Evolutionary conservation across 805 yeast species (phyloP).

Genomic region (Saccharomycopsis fermentans): DNA sequence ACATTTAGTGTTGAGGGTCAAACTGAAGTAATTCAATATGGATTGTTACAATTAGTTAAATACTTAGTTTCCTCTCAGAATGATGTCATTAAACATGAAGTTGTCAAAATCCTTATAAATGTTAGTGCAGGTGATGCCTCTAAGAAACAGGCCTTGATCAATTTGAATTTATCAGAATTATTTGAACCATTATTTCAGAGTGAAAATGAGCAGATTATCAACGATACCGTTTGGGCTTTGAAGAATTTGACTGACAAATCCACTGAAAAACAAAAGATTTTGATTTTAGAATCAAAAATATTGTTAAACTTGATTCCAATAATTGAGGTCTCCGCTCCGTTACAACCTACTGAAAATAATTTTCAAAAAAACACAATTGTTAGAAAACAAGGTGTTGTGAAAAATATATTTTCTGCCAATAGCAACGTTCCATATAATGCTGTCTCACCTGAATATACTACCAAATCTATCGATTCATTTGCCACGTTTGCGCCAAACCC

Average conservation of each 20-base stretch:
- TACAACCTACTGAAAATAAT: background rate
- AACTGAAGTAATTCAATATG: conserved; percentile 17
- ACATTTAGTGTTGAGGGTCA: conserved; percentile 18
- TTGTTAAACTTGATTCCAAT: conserved; percentile 10
- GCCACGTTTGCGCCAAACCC: background rate
- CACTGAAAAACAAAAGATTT: conserved; percentile 10
- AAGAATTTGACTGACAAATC: conserved; percentile 15
- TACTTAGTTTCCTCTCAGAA: conserved; percentile 10
- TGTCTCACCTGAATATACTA: background rate
- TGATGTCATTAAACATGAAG: conserved; percentile 10
- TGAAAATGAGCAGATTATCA: conserved; percentile 3
- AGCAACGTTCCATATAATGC: background rate
- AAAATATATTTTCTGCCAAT: background rate
- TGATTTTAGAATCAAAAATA: conserved; percentile 11
- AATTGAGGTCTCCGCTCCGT: background rate
- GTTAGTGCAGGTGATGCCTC: conserved; percentile 16
- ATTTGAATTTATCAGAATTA: conserved; percentile 8
- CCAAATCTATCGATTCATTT: background rate
- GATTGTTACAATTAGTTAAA: conserved; percentile 14
- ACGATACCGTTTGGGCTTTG: conserved; percentile 17
- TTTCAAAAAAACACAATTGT: background rate
- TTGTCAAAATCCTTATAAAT: conserved; percentile 17
- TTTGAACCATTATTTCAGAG: conserved; percentile 11
- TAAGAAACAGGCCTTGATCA: conserved; percentile 17
- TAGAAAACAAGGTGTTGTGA: background rate